Evolutionary conservation across 768 basidiomycete genomes (phyloP), one percentile per base, ranked within the genome.

Genomic region (Serendipita sp.): DNA sequence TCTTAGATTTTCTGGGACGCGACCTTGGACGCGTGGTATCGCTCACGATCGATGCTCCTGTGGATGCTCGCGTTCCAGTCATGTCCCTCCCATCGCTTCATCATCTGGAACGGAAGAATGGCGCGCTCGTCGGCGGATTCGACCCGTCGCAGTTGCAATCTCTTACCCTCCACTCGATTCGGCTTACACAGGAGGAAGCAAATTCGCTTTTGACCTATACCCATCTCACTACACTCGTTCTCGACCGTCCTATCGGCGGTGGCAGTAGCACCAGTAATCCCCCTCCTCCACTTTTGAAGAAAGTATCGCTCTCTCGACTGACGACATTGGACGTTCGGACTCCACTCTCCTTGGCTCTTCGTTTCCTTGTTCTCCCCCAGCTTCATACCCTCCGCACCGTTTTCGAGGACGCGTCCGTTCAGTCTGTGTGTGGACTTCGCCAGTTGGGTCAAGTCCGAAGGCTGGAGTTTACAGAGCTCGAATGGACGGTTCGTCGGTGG

Each of bases 311-410:
- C 11, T 31, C 53, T n/a, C 22, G 31, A n/a, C 24, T 58, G 22
- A 34, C 31, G 11, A 28, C 53, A 26, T n/a, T 58, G 9, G 53
- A 58, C 22, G 31, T 58, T n/a, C 22, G 24, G 22, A 58, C 53
- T 9, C 24, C 22, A 1, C 24, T 28, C 24, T 11, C 30, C 4
- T 1, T 58, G 31, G 22, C 17, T 22, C 31, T 58, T 17, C 53
- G 53, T 11, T 58, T 58, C 53, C 53, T 58, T 24, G 30, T 58
- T 24, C 53, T 58, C n/a, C 53, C 53, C n/a, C 53, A 58, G 17
- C 53, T 58, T 58, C 30, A 22, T 9, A 58, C 53, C 4, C 53
- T 58, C 9, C 22, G 17, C 17, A 31, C 53, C 13, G 31, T n/a
- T 9, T 26, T 26, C 17, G 53, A 58, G 11, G 31, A 58, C 30